These are phyloP conservation scores for Penicillium olsonii DNA, from an alignment of 2,329 filamentous ascomycete genomes.

Conservation along the genomic window DNA sequence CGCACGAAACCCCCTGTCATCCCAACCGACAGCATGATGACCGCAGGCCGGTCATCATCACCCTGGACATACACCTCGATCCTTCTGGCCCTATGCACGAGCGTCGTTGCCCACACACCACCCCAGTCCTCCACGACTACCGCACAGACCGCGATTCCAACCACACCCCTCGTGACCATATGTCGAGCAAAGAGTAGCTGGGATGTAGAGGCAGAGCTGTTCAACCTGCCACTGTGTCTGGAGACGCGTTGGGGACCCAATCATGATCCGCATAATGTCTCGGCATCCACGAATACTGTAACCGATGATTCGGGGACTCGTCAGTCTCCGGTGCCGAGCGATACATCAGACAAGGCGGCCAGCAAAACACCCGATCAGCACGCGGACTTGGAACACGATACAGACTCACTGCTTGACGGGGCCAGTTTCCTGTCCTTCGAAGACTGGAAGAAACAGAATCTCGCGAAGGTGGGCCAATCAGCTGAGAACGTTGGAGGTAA, in stretches of 20 bases:
- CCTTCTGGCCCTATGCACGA: conserved; percentile 7
- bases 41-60: conserved; percentile 10
- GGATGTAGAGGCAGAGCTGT: conserved; percentile 18
- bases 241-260: conserved; percentile 14
- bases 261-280: not conserved
- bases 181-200: conserved; percentile 15
- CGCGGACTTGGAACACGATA: conserved; percentile 53
- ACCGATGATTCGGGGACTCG: not conserved
- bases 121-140: conserved; percentile 1
- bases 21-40: conserved; percentile 14
- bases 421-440: conserved; percentile 93
- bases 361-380: not conserved
- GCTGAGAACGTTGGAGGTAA: conserved; percentile 65
- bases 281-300: not conserved
- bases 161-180: conserved; percentile 4
- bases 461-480: conserved; percentile 80
- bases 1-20: not conserved
- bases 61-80: conserved; percentile 12
- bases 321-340: not conserved
- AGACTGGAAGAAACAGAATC: conserved; percentile 94
- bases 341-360: not conserved
- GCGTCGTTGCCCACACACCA: conserved; percentile 5
- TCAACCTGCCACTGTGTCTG: conserved; percentile 17
- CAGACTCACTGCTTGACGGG: conserved; percentile 69
- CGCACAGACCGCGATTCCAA: not conserved